phyloP scores from a whole-genome alignment of 108 stramenopile genomes.

The Seminavis robusta region DNA sequence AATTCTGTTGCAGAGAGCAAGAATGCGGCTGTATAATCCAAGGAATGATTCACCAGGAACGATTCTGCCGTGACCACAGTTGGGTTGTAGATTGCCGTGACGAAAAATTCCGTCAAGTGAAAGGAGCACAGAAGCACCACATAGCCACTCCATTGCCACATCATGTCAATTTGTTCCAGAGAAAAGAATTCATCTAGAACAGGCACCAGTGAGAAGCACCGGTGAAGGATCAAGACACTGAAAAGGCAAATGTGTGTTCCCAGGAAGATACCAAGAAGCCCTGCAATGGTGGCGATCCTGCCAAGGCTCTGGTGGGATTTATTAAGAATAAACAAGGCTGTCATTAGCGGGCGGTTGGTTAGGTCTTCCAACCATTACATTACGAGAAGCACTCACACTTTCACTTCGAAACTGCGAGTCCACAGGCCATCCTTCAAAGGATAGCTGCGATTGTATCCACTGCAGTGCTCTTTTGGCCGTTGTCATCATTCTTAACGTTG shows the following conservation, averaged over 20 bases:
- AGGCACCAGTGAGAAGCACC: neutral
- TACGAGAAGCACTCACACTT: slow-evolving; percentile 1
- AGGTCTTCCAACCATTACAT: too few relatives aligned
- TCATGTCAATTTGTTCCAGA: slow-evolving; percentile 19
- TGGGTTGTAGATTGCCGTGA: slow-evolving; percentile 70
- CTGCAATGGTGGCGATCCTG: slow-evolving; percentile 41
- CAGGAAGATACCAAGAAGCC: slow-evolving; percentile 36
- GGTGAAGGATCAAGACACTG: slow-evolving; percentile 10
- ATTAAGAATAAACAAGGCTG: neutral
- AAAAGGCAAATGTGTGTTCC: slow-evolving; percentile 41
- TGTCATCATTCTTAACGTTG: too few relatives aligned
- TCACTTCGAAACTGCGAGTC: slow-evolving; percentile 53
- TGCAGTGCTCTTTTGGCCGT: too few relatives aligned
- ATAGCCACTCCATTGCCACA: slow-evolving; percentile 72
- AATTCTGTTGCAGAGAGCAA: slow-evolving; percentile 88
- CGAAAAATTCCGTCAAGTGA: slow-evolving; percentile 84
- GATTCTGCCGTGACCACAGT: slow-evolving; percentile 61
- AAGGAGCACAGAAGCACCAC: slow-evolving; percentile 57
- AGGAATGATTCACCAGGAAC: slow-evolving; percentile 92
- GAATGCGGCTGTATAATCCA: slow-evolving; percentile 85
- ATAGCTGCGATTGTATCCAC: slow-evolving; percentile 46
- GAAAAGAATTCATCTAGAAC: slow-evolving; percentile 7
- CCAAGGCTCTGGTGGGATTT: slow-evolving; percentile 25
- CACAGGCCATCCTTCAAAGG: slow-evolving; percentile 55
- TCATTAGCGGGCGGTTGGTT: too few relatives aligned